Evolutionary conservation across 2,329 filamentous ascomycete species (phyloP), one percentile per base, ranked within the genome.

Genomic region (Nemania diffusa): DNA sequence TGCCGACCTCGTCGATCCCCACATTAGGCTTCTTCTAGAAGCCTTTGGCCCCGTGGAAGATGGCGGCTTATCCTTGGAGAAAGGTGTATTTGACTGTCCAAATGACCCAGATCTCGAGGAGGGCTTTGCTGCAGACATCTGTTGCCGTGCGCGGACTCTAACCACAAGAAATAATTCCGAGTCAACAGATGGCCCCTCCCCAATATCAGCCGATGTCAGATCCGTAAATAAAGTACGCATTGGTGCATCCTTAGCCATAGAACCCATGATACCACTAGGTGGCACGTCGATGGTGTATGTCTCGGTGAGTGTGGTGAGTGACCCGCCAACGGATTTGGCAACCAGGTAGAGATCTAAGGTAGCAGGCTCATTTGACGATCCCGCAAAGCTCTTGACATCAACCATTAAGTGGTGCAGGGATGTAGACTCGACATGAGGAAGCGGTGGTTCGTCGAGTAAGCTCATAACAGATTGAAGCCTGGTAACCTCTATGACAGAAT

Each of bases 391-490:
- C 74, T 92, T 94, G 68, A 98, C 86, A 73, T 97, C 93, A 32
- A 97, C 87, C 65, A 97, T 84, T 5, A 97, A 80, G 73, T 98
- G 91, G 76, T 97, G 92, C 60, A 97, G 82, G 40, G 92, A 85
- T 0, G 88, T 90, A 57, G 90, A 85, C 72, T 93, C 94, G 17
- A 88, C 80, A 9, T 87, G 83, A 3, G 88, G 84, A 22, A 88
- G 87, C 0, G 94, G 94, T n/a, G 90, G 88, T 72, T 92, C 91
- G 65, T 97, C 91, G 52, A 99, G 84, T 74, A 98, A 86, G 79
- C 94, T 97, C 96, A 99, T 99, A 76, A 94, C 88, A 4, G 96
- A 97, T 81, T 99, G 97, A 64, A 98, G 83, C 77, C 90, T 93
- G 6, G 95, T 95, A 71, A 97, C 88, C 65, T 97, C 92, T 29